Conservation (phyloP, 1,284 basidiomycete species). For the Thelephora terrestris region DNA sequence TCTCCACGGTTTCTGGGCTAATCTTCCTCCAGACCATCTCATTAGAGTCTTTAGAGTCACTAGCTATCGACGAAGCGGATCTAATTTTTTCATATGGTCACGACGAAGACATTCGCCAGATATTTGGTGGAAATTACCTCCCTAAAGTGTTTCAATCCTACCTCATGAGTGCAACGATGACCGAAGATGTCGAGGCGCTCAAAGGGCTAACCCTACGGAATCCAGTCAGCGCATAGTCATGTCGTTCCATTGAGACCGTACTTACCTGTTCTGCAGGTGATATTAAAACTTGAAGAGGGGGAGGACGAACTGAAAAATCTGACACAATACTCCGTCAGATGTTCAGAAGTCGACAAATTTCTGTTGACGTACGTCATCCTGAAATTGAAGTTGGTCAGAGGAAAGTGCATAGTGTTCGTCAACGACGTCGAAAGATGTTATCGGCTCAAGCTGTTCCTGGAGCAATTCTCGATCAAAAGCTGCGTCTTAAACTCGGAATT, state of each 20-base stretch:
- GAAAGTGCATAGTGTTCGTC: conserved; percentile 96
- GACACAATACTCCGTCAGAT: conserved; percentile 85
- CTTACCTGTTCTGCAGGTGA: conserved; percentile 41
- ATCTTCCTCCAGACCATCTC: conserved; percentile 39
- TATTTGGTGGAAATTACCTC: conserved; percentile 69
- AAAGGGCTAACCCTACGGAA: conserved; percentile 83
- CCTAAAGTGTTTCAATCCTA: conserved; percentile 92
- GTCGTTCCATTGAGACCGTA: conserved; percentile 19
- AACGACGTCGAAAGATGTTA: conserved; percentile 95
- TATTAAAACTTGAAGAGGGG: conserved; percentile 78
- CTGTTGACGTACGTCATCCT: conserved; percentile 90
- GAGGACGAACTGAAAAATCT: conserved; percentile 72
- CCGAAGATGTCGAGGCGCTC: conserved; percentile 86
- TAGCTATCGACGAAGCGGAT: conserved; percentile 98
- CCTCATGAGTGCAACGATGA: conserved; percentile 97
- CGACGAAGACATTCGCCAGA: conserved; percentile 81
- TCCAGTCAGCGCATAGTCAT: conserved; percentile 49
- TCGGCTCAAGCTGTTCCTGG: conserved; percentile 91
- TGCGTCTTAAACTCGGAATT: conserved; percentile 97
- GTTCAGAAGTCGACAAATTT: conserved; percentile 93
- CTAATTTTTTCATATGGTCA: conserved; percentile 96
- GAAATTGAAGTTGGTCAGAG: conserved; percentile 89
- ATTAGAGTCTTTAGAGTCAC: conserved; percentile 61
- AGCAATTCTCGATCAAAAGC: conserved; percentile 95
- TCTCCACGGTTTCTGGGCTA: neutral